Base-by-base conservation (phyloP, 2,329 filamentous ascomycete species). In the Epichloe baconii region DNA sequence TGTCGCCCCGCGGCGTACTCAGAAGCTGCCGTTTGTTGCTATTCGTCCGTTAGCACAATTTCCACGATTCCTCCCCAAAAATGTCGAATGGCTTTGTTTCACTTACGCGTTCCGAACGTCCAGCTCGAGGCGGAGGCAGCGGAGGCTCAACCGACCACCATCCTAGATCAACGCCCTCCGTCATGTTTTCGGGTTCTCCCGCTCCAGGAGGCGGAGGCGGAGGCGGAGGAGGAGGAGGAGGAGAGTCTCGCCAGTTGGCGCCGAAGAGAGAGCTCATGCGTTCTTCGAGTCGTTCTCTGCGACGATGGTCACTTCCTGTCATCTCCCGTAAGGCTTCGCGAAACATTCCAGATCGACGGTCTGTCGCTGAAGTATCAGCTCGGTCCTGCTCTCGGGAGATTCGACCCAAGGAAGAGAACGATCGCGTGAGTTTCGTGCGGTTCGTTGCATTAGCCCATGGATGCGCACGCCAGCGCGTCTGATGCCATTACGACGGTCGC, bases 381-480 rank as follows among this genome's bases (percentile, higher is more conserved):
- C 41, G n/a, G 17, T 50, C 54, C 2, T 43, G 44, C 10, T 56
- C 50, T 14, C 51, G 31, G 54, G 52, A 8, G 55, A 54, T 42
- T 60, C 56, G 11, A 50, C 47, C 60, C 62, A 62, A n/a, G 59
- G 56, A 31, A 58, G 17, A 6, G 52, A 37, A 34, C 51, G 55
- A 26, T 57, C 56, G 26, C 57, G 51, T 12, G 50, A 42, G 6
- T 48, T 55, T 48, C 49, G 54, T 8, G 59, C 15, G 17, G 57
- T 53, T n/a, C 63, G 59, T 34, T 59, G 63, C 37, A 59, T 53
- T 14, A 59, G 50, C 23, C 59, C 58, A 35, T 64, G 59, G 10
- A 65, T 60, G 26, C 65, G 61, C 17, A 60, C 50, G 17, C 56
- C 57, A n/a, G 63, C 57, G 49, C 61, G 54, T 41, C 60, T 53